phyloP scores from a whole-genome alignment of 306 rosid genomes.

The Gastrolobium villosum region DNA sequence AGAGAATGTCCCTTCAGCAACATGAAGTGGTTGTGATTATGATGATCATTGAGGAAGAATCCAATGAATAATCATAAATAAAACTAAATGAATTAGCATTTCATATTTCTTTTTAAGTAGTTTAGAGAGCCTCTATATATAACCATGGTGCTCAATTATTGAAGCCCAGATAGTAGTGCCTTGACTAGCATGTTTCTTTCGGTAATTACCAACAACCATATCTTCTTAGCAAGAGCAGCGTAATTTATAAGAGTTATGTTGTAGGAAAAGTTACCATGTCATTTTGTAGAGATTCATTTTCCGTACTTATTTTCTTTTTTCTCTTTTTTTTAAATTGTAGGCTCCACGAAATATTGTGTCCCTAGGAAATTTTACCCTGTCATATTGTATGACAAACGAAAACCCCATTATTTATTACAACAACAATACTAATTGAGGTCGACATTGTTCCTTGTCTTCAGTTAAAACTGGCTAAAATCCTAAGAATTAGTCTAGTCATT shows the following conservation, averaged over 20 bases:
- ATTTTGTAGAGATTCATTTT: too few relatives aligned
- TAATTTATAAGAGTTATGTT: too few relatives aligned
- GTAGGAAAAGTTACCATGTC: too few relatives aligned
- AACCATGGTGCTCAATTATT: slow-evolving; percentile 37
- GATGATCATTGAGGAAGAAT: not conserved
- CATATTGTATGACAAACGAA: too few relatives aligned
- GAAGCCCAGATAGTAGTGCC: slow-evolving; percentile 16
- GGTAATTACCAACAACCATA: slow-evolving; percentile 22
- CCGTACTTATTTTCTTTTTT: too few relatives aligned
- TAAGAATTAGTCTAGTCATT: not conserved
- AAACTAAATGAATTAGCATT: not conserved
- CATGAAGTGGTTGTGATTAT: slow-evolving; percentile 8
- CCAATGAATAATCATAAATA: not conserved
- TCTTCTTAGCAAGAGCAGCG: slow-evolving; percentile 20
- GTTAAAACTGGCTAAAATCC: not conserved
- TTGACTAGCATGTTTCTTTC: slow-evolving; percentile 32
- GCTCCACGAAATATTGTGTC: too few relatives aligned
- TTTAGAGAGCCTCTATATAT: too few relatives aligned
- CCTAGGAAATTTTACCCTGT: too few relatives aligned
- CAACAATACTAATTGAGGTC: slow-evolving; percentile 14
- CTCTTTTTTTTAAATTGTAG: too few relatives aligned
- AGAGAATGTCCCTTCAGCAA: not conserved
- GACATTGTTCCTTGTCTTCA: slow-evolving; percentile 19
- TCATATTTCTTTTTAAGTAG: not conserved
- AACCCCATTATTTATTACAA: not conserved